Evolutionary conservation across 495 filamentous ascomycete genomes (phyloP), one percentile per base, ranked within the genome.

Genomic region (Achaetomiella virescens): DNA sequence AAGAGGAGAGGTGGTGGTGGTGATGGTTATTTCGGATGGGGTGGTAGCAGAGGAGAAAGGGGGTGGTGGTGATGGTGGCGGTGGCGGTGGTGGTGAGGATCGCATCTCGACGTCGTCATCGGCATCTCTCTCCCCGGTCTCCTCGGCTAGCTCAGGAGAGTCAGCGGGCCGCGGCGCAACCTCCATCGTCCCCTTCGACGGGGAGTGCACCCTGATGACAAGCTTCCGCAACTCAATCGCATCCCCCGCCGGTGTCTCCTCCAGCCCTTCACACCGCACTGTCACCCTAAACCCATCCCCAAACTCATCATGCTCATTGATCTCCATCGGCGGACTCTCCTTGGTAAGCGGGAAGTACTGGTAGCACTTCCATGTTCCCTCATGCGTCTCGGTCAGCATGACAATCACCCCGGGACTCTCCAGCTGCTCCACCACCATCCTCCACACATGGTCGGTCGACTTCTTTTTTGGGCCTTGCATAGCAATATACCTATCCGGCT

Each of bases 371-470:
- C 59, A 78, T 77, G n/a, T 81, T 83, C 2, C 73, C 67, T 96
- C 92, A 57, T 88, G 83, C 0, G 89, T 95, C 65, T 91, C 88
- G 20, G 92, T 97, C 58, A 97, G 81, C 95, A 97, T 97, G 27
- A 97, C 85, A 48, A 99, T 86, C 21, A 99, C 90, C 2, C 83
- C 89, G 0, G 89, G 85, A 35, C 84, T 84, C 21, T 78, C 70
- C 22, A 84, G 84, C 71, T 97, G 90, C 54, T 95, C 85, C 71
- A 89, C 89, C 25, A 96, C 75, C 93, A 99, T 99, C 59, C 93
- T 89, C 90, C 92, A 99, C 41, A 95, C 87, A 64, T 96, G 88
- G 59, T 84, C 79, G 36, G 84, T 75, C 5, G 80, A 81, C 7
- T 78, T 75, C 58, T 77, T 68, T 68, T 91, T 97, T 1, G 93